A percentile compares a stretch with the other conserved stretches of the same genome.
phyloP scores from a whole-genome alignment of 2,329 filamentous ascomycete genomes.

The Phialophora expanda region DNA sequence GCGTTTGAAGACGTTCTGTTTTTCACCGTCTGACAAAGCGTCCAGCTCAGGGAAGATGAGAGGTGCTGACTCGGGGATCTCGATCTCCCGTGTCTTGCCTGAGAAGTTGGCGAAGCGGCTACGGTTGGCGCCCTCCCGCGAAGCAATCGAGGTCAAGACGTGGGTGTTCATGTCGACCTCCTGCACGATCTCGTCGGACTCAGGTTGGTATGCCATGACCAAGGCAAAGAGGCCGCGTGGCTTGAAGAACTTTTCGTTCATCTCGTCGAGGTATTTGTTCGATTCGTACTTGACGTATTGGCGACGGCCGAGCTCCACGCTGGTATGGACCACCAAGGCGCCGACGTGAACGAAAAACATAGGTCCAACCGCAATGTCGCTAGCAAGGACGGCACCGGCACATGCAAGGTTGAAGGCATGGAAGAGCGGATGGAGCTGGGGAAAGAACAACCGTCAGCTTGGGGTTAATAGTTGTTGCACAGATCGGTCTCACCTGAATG shows the following conservation, averaged over 20 bases:
- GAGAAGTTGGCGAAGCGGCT: conserved; percentile 19
- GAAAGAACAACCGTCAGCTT: neutral
- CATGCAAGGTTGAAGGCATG: conserved; percentile 29
- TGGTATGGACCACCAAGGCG: conserved; percentile 11
- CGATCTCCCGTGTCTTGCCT: conserved; percentile 44
- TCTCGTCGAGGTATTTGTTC: conserved; percentile 60
- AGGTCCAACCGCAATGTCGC: conserved; percentile 10
- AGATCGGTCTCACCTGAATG: conserved; percentile 11
- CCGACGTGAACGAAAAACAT: conserved; percentile 15
- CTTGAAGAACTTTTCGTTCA: conserved; percentile 63
- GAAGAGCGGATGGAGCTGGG: conserved; percentile 19
- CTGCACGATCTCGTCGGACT: conserved; percentile 39
- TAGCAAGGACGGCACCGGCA: conserved; percentile 11
- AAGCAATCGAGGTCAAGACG: conserved; percentile 46
- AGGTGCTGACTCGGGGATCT: conserved; percentile 53
- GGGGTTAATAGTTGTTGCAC: neutral
- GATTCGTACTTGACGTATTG: conserved; percentile 43
- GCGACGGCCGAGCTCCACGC: conserved; percentile 8
- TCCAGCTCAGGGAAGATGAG: conserved; percentile 54
- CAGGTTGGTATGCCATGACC: conserved; percentile 59
- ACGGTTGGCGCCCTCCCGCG: conserved; percentile 14
- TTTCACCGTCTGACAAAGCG: conserved; percentile 26
- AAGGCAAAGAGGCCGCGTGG: conserved; percentile 61
- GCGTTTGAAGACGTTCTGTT: conserved; percentile 36
- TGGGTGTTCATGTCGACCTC: conserved; percentile 45